A percentile compares a stretch with the other conserved stretches of the same genome.
Conservation (phyloP, 176 grass and related monocot species). For the Eleusine indica region DNA sequence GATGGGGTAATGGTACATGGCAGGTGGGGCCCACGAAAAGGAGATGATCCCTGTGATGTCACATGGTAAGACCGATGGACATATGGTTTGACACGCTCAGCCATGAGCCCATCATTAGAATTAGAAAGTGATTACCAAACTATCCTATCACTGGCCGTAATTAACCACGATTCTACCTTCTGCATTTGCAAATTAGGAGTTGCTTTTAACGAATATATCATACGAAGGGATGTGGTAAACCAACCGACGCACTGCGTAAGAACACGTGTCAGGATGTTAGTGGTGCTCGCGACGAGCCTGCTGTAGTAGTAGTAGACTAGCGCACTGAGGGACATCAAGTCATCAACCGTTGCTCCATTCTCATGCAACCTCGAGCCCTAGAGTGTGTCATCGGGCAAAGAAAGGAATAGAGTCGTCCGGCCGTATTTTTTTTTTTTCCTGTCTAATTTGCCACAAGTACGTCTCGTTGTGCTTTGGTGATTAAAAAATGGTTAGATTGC, state of each 20-base stretch:
- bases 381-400: conserved; percentile 27
- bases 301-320: too few species aligned
- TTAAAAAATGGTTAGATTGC: neutral
- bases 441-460: neutral
- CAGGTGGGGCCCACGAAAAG: neutral
- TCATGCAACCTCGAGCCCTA: conserved; percentile 32
- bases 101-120: neutral
- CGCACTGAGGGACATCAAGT: neutral
- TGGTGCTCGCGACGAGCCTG: too few species aligned
- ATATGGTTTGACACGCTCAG: conserved; percentile 8
- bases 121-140: neutral
- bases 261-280: too few species aligned
- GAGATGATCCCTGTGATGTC: neutral
- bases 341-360: neutral
- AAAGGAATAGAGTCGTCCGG: neutral
- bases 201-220: too few species aligned
- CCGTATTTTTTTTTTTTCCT: too few species aligned
- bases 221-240: too few species aligned
- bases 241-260: too few species aligned
- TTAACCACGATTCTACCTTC: too few species aligned
- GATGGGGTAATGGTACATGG: neutral
- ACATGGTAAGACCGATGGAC: neutral
- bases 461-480: neutral
- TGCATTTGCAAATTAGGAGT: neutral
- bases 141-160: neutral